A percentile compares a stretch with the other conserved stretches of the same genome.
Conservation (phyloP, 306 rosid species). For the Pueraria montana region DNA sequence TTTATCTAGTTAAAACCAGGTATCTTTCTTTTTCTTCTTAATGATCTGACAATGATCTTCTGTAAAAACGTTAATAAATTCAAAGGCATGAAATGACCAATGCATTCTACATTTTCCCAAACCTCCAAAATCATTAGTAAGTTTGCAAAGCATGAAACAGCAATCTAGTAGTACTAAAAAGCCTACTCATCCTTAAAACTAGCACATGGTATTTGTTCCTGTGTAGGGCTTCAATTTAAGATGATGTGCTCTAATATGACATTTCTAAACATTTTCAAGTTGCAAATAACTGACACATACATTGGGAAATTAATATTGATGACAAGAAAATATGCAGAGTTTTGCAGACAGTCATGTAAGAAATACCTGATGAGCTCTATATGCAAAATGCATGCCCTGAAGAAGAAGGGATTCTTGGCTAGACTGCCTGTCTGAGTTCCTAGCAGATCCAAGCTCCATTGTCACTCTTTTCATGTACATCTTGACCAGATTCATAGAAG, state of each 20-base stretch:
- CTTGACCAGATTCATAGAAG: too few relatives aligned
- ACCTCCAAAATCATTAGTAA: background rate
- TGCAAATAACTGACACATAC: background rate
- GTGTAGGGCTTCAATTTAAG: background rate
- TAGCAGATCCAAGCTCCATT: too few relatives aligned
- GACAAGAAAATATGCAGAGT: background rate
- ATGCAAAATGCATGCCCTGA: conserved; percentile 80
- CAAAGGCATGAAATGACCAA: conserved; percentile 9
- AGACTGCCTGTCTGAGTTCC: conserved; percentile 68
- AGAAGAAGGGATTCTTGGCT: conserved; percentile 88
- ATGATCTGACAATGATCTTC: background rate
- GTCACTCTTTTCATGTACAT: too few relatives aligned
- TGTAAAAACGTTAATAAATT: background rate
- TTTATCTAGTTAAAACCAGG: background rate
- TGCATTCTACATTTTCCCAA: background rate
- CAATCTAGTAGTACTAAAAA: background rate
- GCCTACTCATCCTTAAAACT: background rate
- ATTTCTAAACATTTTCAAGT: background rate
- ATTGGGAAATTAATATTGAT: conserved; percentile 10
- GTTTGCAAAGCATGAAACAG: background rate
- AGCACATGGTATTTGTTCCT: background rate
- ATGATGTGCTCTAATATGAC: conserved; percentile 10
- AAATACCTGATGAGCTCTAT: too few relatives aligned
- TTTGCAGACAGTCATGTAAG: conserved; percentile 4
- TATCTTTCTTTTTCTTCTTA: too few relatives aligned